phyloP scores from a whole-genome alignment of 768 basidiomycete species.

The Rhodotorula diobovata region DNA sequence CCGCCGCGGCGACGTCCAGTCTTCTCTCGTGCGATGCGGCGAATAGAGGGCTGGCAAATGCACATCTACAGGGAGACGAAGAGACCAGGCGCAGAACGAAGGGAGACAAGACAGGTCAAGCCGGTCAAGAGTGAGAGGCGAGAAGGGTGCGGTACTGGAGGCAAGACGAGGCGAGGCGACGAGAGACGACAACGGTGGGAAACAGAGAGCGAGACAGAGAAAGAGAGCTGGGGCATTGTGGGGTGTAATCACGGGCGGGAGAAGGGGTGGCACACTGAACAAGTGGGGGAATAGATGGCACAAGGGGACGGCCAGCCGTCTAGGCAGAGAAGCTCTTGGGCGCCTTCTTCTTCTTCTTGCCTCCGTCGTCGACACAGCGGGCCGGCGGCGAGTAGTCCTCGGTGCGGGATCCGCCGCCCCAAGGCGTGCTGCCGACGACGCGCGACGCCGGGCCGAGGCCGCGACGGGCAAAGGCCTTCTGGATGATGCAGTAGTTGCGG shows the following conservation, averaged over 20 bases:
- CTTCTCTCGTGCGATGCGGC: background rate
- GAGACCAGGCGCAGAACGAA: background rate
- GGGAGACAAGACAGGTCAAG: background rate
- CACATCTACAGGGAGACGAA: background rate
- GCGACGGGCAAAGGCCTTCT: slow-evolving; percentile 74
- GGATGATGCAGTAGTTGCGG: slow-evolving; percentile 83
- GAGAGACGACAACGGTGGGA: too few relatives aligned
- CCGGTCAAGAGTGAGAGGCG: background rate
- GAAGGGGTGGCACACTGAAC: background rate
- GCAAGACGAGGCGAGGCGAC: background rate
- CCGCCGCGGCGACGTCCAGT: too few relatives aligned
- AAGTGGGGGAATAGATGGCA: background rate
- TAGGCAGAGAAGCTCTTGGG: background rate
- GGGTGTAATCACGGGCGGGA: background rate
- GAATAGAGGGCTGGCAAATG: background rate
- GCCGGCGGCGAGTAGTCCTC: slow-evolving; percentile 29
- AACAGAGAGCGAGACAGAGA: background rate
- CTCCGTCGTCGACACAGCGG: slow-evolving; percentile 7
- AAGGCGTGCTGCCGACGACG: slow-evolving; percentile 56
- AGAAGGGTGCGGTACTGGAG: too few relatives aligned
- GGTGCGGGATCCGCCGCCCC: slow-evolving; percentile 34
- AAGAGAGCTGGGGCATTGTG: background rate
- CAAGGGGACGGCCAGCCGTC: background rate
- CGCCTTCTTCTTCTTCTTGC: slow-evolving; percentile 16
- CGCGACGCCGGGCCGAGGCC: slow-evolving; percentile 75